Evolutionary conservation across 495 filamentous ascomycete species (phyloP), one percentile per base, ranked within the genome.

Genomic region (Xylaria grammica): DNA sequence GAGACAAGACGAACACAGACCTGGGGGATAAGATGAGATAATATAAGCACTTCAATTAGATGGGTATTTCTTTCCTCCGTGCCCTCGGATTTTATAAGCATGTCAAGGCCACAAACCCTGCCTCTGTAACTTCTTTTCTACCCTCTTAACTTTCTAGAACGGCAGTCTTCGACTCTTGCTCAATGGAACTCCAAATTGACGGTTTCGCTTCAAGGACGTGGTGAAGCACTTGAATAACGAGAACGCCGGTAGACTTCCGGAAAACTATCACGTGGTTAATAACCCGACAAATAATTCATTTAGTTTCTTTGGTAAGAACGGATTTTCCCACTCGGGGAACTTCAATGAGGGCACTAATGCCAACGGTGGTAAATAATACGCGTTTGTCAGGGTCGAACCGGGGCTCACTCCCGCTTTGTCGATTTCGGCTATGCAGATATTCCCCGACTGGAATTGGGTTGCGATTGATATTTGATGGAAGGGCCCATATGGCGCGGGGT

Each of bases 1-100:
- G 17, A 24, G 26, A 51, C 53, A 44, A 60, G 50, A 62, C 58
- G 62, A 65, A 42, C 52, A 42, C 34, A 60, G 27, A 8, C 27
- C 56, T 57, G 27, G 45, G 48, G 30, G 13, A 52, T 22, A 34
- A n/a, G 27, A 65, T 5, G 10, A 30, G 50, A 10, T 15, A 48
- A 34, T 42, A 24, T 20, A 48, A 59, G 30, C 26, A 56, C 26
- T 22, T 42, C 26, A 8, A 62, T 30, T 19, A 38, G 15, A 36
- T 11, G 11, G 5, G 34, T 36, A 6, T 36, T 36, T 11, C 34
- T 36, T 36, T 36, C 34, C 22, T 45, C 55, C 27, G 24, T 58
- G n/a, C 36, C 15, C 4, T 8, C 9, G 56, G 13, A 26, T 5
- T 24, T 32, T 44, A 4, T 29, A 22, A 5, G 19, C 10, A 24